A percentile compares a stretch with the other conserved stretches of the same genome.
These are phyloP conservation scores for Neofusicoccum laricinum DNA, from an alignment of 2,329 filamentous ascomycete genomes.

Conservation along the genomic window DNA sequence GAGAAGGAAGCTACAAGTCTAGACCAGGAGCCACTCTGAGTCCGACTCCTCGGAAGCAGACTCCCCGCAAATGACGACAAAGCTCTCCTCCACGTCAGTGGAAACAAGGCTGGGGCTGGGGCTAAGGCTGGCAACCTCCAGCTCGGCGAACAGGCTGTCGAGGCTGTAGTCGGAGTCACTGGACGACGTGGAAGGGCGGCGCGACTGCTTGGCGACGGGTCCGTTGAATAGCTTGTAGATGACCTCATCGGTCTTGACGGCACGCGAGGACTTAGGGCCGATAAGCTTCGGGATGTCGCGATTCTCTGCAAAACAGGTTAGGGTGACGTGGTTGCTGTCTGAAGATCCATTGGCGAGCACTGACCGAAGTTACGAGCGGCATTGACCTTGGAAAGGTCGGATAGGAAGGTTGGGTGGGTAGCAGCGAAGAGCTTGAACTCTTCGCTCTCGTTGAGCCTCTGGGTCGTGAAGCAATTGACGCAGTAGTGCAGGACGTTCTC, in stretches of 20 bases:
- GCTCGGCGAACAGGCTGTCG: neutral
- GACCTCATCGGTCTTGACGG: neutral
- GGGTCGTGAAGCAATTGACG: slow-evolving; percentile 36
- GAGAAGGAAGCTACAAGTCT: neutral
- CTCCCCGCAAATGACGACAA: neutral
- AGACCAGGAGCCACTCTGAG: neutral
- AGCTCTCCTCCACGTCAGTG: neutral
- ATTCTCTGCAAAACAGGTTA: neutral
- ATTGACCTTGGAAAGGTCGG: slow-evolving; percentile 39
- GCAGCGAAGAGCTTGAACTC: slow-evolving; percentile 38
- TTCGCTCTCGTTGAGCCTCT: slow-evolving; percentile 33
- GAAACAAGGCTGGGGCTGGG: neutral
- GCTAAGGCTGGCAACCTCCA: too few species aligned
- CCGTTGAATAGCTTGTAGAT: neutral
- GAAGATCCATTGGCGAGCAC: slow-evolving; percentile 15
- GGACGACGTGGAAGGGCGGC: neutral
- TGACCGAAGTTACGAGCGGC: slow-evolving; percentile 39
- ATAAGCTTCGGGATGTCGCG: neutral
- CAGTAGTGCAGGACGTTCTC: slow-evolving; percentile 45
- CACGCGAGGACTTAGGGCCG: neutral
- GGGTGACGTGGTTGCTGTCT: neutral
- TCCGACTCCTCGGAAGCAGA: neutral
- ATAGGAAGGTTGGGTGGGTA: slow-evolving; percentile 38
- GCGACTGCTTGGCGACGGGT: neutral
- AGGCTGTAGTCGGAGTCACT: neutral